These are phyloP conservation scores for Calonectria crousiana DNA, from an alignment of 2,329 filamentous ascomycete species.

Conservation along the genomic window DNA sequence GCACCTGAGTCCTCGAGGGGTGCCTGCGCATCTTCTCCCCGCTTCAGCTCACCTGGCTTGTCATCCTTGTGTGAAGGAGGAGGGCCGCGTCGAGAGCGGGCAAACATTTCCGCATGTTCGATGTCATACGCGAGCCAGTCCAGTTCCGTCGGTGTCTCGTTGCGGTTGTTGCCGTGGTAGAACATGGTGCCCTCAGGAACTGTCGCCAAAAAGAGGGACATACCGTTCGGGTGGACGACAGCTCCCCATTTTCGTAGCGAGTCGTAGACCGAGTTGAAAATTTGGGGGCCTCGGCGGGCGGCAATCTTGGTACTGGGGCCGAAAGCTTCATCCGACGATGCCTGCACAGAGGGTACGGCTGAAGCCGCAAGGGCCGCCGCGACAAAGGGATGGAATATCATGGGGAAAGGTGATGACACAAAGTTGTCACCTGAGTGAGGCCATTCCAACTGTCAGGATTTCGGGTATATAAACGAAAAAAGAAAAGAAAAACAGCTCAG, in stretches of 20 bases:
- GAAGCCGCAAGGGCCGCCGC: slow-evolving; percentile 14
- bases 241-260: slow-evolving; percentile 73
- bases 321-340: background rate
- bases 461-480: background rate
- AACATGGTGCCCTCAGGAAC: slow-evolving; percentile 67
- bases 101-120: slow-evolving; percentile 71
- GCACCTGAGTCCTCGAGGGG: background rate
- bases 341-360: background rate
- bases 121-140: slow-evolving; percentile 75
- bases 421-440: background rate
- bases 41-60: background rate
- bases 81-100: slow-evolving; percentile 37
- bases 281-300: slow-evolving; percentile 51
- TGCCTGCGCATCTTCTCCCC: background rate
- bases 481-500: background rate
- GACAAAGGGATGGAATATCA: background rate
- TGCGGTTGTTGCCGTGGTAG: slow-evolving; percentile 65
- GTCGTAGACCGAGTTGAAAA: slow-evolving; percentile 74
- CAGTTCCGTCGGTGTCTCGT: slow-evolving; percentile 59
- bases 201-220: slow-evolving; percentile 69
- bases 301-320: slow-evolving; percentile 16
- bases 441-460: background rate
- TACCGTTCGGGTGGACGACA: slow-evolving; percentile 72
- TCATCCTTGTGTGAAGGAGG: background rate
- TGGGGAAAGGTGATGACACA: background rate